These are phyloP conservation scores for Ganoderma multipileum DNA, from an alignment of 1,284 basidiomycete genomes.

Conservation along the genomic window DNA sequence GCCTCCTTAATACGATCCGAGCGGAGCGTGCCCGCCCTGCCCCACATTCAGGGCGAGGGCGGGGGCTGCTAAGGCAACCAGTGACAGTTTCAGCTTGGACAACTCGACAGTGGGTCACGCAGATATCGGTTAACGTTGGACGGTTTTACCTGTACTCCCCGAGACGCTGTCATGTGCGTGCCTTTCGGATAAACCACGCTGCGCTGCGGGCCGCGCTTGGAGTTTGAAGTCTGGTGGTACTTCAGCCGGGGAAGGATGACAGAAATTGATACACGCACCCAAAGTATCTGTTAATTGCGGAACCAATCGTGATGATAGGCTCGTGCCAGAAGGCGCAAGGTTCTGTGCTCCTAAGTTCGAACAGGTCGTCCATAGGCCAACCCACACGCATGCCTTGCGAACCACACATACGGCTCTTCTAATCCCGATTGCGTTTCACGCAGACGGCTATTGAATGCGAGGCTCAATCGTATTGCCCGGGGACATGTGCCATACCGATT, in stretches of 20 bases:
- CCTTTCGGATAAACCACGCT: background rate
- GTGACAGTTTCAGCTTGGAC: background rate
- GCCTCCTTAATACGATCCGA: background rate
- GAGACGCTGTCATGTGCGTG: background rate
- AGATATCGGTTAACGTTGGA: background rate
- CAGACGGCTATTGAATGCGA: background rate
- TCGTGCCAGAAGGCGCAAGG: background rate
- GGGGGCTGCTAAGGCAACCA: background rate
- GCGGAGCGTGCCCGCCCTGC: background rate
- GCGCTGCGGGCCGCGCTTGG: background rate
- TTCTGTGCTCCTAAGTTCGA: background rate
- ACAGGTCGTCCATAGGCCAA: background rate
- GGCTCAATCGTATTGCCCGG: background rate
- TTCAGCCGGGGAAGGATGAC: background rate
- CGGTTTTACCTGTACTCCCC: background rate
- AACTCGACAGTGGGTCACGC: background rate
- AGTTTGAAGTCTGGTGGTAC: background rate
- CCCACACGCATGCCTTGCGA: background rate
- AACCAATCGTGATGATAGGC: background rate
- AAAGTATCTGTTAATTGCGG: background rate
- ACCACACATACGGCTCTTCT: background rate
- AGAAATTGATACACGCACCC: background rate
- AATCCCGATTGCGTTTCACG: background rate
- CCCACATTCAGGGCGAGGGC: background rate
- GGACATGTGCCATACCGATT: conserved; percentile 28